A percentile compares a stretch with the other conserved stretches of the same genome.
Conservation (phyloP, 2,329 filamentous ascomycete species). For the Fusarium armeniacum region DNA sequence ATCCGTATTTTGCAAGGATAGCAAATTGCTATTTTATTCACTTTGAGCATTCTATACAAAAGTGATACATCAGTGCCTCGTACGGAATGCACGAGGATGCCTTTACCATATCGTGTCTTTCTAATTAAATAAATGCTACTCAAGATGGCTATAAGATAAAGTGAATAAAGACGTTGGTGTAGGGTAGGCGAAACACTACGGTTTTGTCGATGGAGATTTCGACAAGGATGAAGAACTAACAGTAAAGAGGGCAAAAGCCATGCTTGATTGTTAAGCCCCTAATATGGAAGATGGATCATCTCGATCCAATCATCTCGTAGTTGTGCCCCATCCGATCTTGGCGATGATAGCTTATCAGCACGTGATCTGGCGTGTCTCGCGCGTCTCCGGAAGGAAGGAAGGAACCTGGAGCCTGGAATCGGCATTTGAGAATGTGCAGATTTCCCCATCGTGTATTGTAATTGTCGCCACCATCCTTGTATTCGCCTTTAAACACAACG, state of each 20-base stretch:
- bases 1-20: no score
- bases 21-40: no score
- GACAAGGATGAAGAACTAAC: not conserved
- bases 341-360: not conserved
- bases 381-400: slow-evolving; percentile 1
- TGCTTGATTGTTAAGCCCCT: not conserved
- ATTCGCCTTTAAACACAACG: not conserved
- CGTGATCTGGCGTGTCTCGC: slow-evolving; percentile 21
- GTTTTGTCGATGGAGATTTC: not conserved
- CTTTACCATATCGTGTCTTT: not conserved
- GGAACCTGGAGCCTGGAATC: not conserved
- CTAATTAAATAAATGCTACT: not conserved
- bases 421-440: not conserved
- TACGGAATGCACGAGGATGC: no score
- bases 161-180: not conserved
- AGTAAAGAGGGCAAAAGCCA: rapidly evolving
- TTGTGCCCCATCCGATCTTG: rapidly evolving
- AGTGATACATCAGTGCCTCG: no score
- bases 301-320: not conserved
- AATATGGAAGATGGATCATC: no score
- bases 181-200: not conserved
- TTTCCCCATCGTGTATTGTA: not conserved
- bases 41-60: no score
- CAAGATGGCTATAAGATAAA: not conserved
- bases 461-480: not conserved